These are phyloP conservation scores for Arthrobotrys pseudoclavata DNA, from an alignment of 2,329 filamentous ascomycete genomes.

Conservation along the genomic window DNA sequence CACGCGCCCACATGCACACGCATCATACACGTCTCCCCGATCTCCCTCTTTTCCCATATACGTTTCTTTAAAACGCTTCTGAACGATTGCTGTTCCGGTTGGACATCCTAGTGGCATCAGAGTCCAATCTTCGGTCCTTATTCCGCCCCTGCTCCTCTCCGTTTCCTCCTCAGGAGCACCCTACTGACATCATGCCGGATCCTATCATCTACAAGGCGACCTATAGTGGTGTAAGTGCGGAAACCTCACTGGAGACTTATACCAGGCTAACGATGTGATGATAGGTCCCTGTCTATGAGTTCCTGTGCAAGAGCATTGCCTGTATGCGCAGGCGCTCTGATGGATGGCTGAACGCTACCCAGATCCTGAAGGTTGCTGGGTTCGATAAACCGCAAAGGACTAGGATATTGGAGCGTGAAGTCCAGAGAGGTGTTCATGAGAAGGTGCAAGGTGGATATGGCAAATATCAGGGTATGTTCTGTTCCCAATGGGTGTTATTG, in stretches of 20 bases:
- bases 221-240: slow-evolving; percentile 73
- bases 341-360: slow-evolving; percentile 99
- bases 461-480: slow-evolving; percentile 86
- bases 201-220: slow-evolving; percentile 75
- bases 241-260: background rate
- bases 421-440: slow-evolving; percentile 95
- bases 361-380: slow-evolving; percentile 95
- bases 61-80: background rate
- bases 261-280: slow-evolving; percentile 47
- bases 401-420: slow-evolving; percentile 93
- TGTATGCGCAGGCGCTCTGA: slow-evolving; percentile 89
- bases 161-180: background rate
- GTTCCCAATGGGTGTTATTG: background rate
- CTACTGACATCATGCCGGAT: slow-evolving; percentile 50
- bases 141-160: background rate
- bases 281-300: slow-evolving; percentile 95
- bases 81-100: background rate
- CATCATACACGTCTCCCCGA: slow-evolving; percentile 32
- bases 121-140: background rate
- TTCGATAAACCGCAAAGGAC: slow-evolving; percentile 97
- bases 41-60: background rate
- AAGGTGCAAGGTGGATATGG: slow-evolving; percentile 99
- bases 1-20: slow-evolving; percentile 60
- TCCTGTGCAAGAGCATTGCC: slow-evolving; percentile 83
- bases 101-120: background rate